Evolutionary conservation across 495 filamentous ascomycete genomes (phyloP), one percentile per base, ranked within the genome.

Genomic region (Aspergillus homomorphus): DNA sequence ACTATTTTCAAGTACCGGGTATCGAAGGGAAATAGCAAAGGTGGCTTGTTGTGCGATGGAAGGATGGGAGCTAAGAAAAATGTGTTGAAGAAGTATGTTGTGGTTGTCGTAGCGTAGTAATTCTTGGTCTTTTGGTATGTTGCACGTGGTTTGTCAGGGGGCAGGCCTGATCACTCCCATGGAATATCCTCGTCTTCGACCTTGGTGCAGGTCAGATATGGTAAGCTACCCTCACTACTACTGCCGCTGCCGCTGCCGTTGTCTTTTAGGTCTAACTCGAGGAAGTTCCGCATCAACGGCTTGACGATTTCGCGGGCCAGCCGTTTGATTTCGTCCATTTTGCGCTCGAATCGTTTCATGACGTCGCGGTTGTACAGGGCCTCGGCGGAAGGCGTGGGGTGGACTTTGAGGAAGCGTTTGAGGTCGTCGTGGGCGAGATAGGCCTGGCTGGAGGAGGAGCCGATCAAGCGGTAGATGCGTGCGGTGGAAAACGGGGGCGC

Each of bases 381-480:
- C 74, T 84, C 71, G 7, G 74, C 57, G 15, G 75, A 75, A 0
- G 73, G 65, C 10, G 76, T 77, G 1, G 77, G 74, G 41, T 75
- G 74, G 19, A 91, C 73, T 63, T 92, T 92, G 28, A 96, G 79
- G 56, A 96, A 96, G 23, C 84, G 83, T 70, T 96, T 96, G 62
- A 92, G 84, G 62, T 96, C 91, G 62, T 95, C 91, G 66, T 92
- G 90, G 2, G 78, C 66, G 0, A 96, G 83, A 66, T 96, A 96
- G 6, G 80, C 77, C 21, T 79, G 71, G 0, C 81, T 73, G 0
- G 80, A 80, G 0, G 77, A 66, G 0, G 81, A 80, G 18, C 88
- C 88, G 16, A 96, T 78, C 14, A 87, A 74, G 43, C 89, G 80
- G 71, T 88, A 96, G 0, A 91, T 80, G n/a, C 83, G 80, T 8